Evolutionary conservation across 768 basidiomycete genomes (phyloP), one percentile per base, ranked within the genome.

Genomic region (Mycena maculata): DNA sequence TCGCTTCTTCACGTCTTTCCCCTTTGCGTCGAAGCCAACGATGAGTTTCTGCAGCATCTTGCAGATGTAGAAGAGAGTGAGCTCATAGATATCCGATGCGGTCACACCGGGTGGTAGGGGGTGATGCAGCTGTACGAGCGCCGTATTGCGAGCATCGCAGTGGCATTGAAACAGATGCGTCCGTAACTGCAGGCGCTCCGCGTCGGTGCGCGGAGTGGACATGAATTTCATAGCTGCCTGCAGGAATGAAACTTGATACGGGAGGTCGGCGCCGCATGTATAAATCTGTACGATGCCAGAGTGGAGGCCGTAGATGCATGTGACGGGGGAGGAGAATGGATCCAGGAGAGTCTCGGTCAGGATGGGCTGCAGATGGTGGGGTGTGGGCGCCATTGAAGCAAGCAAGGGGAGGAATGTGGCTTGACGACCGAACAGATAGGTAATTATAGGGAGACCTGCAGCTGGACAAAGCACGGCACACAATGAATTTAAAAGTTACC

Each of bases 211-310:
- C 10, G 30, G 39, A 2, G 55, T 45, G 56, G 56, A 13, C 56
- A 65, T 38, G 33, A 57, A 64, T n/a, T 49, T 52, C 63, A 57
- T 57, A 8, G 55, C 63, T 11, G 63, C 55, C 39, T 23, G 39
- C 30, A 65, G 56, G 25, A 44, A 58, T 25, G 4, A 5, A 3
- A 45, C 30, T 27, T 65, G 63, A n/a, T 44, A 65, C 0, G 56
- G 49, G 23, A 59, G 13, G 4, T 30, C 54, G 8, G 25, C 3
- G 25, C 56, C 54, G n/a, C 38, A 53, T 4, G 11, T 6, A 2
- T 8, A 3, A 9, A 65, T 15, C 31, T 44, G 30, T 1, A 27
- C 30, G 9, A 59, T 3, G 12, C 39, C 55, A 1, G 22, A 10
- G 50, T 23, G 52, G 25, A 65, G 47, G 15, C 16, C 48, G 9